Evolutionary conservation across 495 filamentous ascomycete genomes (phyloP).

Genomic region (Talaromyces liani): DNA sequence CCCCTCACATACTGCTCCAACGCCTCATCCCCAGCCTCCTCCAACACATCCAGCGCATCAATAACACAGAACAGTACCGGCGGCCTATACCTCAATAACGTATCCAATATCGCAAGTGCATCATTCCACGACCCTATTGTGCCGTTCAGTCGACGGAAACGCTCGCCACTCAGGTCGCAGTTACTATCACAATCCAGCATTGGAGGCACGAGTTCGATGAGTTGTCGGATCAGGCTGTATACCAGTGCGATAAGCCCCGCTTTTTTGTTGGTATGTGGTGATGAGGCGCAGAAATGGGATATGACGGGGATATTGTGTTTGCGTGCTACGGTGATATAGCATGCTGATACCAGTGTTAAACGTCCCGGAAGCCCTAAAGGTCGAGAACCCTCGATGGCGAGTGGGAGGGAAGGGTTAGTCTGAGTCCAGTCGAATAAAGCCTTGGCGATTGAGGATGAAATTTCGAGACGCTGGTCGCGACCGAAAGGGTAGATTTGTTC

Average conservation of each 20-base stretch:
- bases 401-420: constrained; percentile 22
- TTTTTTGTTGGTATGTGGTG: constrained; percentile 2
- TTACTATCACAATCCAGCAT: constrained; percentile 31
- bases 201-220: constrained; percentile 37
- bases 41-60: constrained; percentile 33
- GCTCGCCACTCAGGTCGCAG: constrained; percentile 30
- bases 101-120: constrained; percentile 32
- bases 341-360: constrained; percentile 28
- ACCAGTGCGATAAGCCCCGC: constrained; percentile 33
- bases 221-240: constrained; percentile 42
- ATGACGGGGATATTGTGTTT: constrained; percentile 32
- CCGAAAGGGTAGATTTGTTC: constrained; percentile 30
- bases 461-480: constrained; percentile 17
- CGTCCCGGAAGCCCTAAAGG: constrained; percentile 17
- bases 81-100: constrained; percentile 30
- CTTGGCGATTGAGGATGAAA: not conserved
- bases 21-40: constrained; percentile 14
- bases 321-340: constrained; percentile 28
- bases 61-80: constrained; percentile 37
- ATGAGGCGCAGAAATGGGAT: constrained; percentile 34
- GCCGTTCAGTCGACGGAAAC: constrained; percentile 32
- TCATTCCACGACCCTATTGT: constrained; percentile 34
- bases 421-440: constrained; percentile 5
- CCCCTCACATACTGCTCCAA: constrained; percentile 30
- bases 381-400: constrained; percentile 32